Conservation (phyloP, 1,284 basidiomycete species). For the Cutaneotrichosporon cavernicola region DNA sequence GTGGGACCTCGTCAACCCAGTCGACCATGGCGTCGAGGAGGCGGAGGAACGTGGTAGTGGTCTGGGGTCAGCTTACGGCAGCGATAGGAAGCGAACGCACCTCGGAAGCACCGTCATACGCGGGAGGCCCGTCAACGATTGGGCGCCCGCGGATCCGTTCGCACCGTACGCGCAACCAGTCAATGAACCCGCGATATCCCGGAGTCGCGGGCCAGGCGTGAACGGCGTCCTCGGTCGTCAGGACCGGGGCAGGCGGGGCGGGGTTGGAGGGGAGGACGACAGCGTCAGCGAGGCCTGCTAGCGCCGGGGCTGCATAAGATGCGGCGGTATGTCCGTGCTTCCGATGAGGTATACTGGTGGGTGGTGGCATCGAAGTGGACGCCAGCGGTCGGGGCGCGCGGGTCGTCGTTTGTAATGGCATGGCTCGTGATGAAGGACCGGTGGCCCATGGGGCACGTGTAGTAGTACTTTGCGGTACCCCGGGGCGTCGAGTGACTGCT, state of each 20-base stretch:
- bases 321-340: background rate
- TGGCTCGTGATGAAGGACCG: constrained; percentile 1
- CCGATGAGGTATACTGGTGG: background rate
- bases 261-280: constrained; percentile 32
- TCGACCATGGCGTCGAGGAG: constrained; percentile 68
- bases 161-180: constrained; percentile 70
- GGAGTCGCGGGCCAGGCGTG: constrained; percentile 64
- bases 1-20: constrained; percentile 83
- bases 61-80: constrained; percentile 47
- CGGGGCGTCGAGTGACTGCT: background rate
- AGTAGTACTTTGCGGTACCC: background rate
- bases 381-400: background rate
- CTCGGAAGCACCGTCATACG: constrained; percentile 38
- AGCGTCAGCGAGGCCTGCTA: background rate
- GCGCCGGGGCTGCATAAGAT: background rate
- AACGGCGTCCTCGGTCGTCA: constrained; percentile 65
- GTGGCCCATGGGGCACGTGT: background rate
- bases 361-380: background rate
- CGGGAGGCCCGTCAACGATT: constrained; percentile 33
- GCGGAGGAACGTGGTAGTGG: constrained; percentile 57
- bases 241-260: constrained; percentile 27
- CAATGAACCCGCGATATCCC: constrained; percentile 68
- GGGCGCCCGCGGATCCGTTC: constrained; percentile 67
- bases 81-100: constrained; percentile 5
- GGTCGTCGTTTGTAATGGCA: constrained; percentile 2